Evolutionary conservation across 31 red algal species (phyloP).

Genomic region (Porphyra umbilicalis): DNA sequence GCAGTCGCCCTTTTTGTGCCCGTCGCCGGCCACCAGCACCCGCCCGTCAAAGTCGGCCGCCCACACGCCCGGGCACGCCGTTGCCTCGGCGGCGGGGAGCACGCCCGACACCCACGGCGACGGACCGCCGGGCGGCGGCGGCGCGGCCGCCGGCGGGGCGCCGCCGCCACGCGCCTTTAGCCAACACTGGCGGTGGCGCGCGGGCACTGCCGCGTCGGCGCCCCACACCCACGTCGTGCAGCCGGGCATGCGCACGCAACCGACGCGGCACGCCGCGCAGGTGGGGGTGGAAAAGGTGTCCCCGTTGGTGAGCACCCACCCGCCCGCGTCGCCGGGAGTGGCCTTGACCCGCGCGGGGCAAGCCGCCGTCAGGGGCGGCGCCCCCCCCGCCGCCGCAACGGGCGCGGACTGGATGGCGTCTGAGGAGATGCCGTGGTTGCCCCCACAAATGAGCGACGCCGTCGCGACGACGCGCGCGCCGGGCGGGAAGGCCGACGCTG

Average conservation of each 20-base stretch:
- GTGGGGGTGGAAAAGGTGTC: not conserved
- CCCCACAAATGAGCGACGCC: not conserved
- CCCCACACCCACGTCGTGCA: not conserved
- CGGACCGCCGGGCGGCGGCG: not conserved
- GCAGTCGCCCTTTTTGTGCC: not conserved
- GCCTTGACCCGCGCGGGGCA: not conserved
- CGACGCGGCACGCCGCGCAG: not conserved
- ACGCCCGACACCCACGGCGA: not conserved
- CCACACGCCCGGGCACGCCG: not conserved
- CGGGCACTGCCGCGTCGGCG: not conserved
- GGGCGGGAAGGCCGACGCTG: not conserved
- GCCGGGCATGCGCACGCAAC: not conserved
- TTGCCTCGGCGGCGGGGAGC: not conserved
- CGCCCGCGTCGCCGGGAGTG: not conserved
- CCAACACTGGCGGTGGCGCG: not conserved
- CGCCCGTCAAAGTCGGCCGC: not conserved
- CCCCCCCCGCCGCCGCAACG: not conserved
- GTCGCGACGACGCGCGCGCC: not conserved
- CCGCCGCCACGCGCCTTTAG: not conserved
- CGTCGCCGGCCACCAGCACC: not conserved
- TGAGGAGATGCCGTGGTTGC: not conserved
- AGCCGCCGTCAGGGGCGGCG: not conserved
- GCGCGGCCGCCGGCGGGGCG: not conserved
- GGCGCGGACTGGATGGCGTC: not conserved
- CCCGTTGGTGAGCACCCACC: not conserved